A percentile compares a stretch with the other conserved stretches of the same genome.
Evolutionary conservation across 116 monocot genomes (phyloP).

Genomic region (Zostera marina): DNA sequence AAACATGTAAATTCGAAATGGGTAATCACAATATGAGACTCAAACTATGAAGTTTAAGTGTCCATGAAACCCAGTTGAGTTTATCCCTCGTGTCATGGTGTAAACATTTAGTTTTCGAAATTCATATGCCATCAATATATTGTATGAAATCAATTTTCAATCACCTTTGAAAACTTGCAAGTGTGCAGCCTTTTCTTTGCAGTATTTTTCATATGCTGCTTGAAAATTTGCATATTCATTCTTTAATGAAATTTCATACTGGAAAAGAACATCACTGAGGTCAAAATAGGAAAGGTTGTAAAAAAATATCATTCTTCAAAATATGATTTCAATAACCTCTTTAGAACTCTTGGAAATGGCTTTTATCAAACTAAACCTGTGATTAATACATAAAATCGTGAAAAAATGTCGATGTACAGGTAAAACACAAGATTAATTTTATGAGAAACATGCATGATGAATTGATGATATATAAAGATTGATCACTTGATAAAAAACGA

Average conservation of each 20-base stretch:
- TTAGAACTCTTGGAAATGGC: constrained; percentile 54
- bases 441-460: too few species aligned
- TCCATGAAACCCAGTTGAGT: too few species aligned
- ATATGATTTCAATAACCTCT: constrained; percentile 30
- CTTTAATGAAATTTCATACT: constrained; percentile 74
- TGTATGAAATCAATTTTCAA: neutral
- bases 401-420: neutral
- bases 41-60: too few species aligned
- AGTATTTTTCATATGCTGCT: constrained; percentile 47
- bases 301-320: neutral
- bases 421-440: too few species aligned
- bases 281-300: too few species aligned
- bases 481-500: neutral
- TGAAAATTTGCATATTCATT: constrained; percentile 58
- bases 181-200: constrained; percentile 53
- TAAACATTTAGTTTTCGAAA: too few species aligned
- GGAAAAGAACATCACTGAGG: constrained; percentile 1
- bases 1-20: too few species aligned
- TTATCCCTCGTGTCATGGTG: too few species aligned
- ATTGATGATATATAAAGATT: neutral
- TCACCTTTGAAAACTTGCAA: constrained; percentile 54
- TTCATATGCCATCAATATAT: neutral
- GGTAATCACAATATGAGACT: too few species aligned
- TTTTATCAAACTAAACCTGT: constrained; percentile 64
- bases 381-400: constrained; percentile 5